phyloP scores from a whole-genome alignment of 139 green algal species.

The Tetradesmus obliquus region DNA sequence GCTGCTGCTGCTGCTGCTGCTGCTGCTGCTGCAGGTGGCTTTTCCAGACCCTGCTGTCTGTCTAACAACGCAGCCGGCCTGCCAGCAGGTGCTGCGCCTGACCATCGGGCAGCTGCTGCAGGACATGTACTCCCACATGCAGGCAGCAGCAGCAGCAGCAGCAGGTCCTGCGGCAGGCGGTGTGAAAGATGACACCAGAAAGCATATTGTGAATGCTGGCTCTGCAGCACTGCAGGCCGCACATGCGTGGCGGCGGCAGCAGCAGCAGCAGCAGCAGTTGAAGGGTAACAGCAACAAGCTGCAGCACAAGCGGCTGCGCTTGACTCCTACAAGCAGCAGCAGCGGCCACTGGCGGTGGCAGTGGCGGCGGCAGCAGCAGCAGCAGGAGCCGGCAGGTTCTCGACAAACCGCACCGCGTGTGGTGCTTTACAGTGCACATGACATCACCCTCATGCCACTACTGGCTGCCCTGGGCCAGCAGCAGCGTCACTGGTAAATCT shows the following conservation, averaged over 20 bases:
- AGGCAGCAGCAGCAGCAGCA: background rate
- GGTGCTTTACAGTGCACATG: background rate
- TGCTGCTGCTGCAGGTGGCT: too few species aligned
- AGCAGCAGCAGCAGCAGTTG: background rate
- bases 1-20: too few species aligned
- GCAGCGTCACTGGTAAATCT: too few species aligned
- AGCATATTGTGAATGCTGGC: too few species aligned
- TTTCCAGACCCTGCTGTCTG: background rate
- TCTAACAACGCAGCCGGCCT: background rate
- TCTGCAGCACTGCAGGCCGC: background rate
- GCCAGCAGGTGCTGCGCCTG: background rate
- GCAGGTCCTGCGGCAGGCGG: background rate
- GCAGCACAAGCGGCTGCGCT: background rate
- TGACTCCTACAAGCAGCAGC: background rate
- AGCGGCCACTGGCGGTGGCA: background rate
- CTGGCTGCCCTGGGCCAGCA: too few species aligned
- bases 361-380: background rate
- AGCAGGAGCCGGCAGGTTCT: background rate
- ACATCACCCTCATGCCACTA: too few species aligned
- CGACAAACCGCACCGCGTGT: background rate
- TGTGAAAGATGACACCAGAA: background rate
- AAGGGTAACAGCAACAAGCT: background rate
- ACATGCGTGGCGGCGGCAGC: background rate
- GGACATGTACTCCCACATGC: background rate
- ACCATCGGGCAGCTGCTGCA: background rate